phyloP scores from a whole-genome alignment of 805 yeast species.

The Ogataea nitratoaversa region DNA sequence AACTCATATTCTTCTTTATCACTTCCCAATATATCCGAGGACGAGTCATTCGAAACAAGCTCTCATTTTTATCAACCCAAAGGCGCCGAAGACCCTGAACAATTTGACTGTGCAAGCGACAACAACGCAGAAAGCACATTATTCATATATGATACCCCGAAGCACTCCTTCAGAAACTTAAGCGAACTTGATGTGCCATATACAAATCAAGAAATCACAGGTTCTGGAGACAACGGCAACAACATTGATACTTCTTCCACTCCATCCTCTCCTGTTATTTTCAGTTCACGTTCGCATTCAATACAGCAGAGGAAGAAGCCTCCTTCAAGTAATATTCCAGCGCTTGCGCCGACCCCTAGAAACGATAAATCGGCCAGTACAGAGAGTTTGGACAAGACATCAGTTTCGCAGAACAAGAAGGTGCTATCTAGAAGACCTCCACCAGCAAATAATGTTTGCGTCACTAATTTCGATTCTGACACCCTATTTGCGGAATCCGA shows the following conservation, averaged over 20 bases:
- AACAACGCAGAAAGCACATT: no score
- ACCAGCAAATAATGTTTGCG: conserved; percentile 2
- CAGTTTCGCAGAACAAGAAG: no score
- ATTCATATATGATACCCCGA: no score
- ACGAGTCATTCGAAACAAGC: conserved; percentile 7
- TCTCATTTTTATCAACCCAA: background rate
- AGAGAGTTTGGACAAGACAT: conserved; percentile 5
- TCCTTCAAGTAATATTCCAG: conserved; percentile 9
- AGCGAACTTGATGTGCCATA: background rate
- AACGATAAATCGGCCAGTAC: background rate
- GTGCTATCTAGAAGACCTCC: conserved; percentile 10
- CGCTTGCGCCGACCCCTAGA: background rate
- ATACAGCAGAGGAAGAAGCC: conserved; percentile 10
- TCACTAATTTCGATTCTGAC: conserved; percentile 1
- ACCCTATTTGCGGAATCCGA: conserved; percentile 3
- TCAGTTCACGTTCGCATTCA: background rate
- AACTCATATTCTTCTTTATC: conserved; percentile 17
- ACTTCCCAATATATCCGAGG: conserved; percentile 20
- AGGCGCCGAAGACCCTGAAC: background rate
- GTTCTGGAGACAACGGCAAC: background rate
- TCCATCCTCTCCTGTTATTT: background rate
- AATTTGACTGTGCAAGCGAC: no score
- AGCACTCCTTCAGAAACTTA: background rate
- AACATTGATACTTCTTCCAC: background rate
- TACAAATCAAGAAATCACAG: background rate